A percentile compares a stretch with the other conserved stretches of the same genome.
Conservation (phyloP, 1,284 basidiomycete species). For the Ceratobasidium sp. region DNA sequence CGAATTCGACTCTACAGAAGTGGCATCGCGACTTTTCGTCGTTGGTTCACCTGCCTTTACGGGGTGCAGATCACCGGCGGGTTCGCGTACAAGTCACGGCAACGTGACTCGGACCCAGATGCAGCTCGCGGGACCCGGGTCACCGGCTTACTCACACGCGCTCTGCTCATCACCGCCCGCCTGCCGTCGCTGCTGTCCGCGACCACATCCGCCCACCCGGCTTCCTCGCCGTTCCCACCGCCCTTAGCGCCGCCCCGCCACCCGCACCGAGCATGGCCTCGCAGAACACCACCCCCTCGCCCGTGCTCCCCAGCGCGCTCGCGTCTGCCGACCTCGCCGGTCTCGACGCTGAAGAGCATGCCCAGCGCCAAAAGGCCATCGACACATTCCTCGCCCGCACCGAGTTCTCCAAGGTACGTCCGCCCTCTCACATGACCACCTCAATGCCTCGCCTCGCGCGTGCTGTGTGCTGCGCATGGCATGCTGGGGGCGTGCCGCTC, state of each 20-base stretch:
- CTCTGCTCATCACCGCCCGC: constrained; percentile 23
- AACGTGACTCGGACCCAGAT: too few species aligned
- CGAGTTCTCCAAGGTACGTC: constrained; percentile 78
- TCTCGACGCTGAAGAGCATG: constrained; percentile 60
- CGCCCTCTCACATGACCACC: constrained; percentile 53
- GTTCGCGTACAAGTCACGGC: not conserved
- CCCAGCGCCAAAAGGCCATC: constrained; percentile 72
- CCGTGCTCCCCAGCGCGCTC: constrained; percentile 21
- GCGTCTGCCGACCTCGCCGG: constrained; percentile 54
- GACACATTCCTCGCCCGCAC: constrained; percentile 80
- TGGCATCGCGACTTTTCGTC: too few species aligned
- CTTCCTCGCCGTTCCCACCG: not conserved
- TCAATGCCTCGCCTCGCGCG: constrained; percentile 59
- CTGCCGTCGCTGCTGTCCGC: not conserved
- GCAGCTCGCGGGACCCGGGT: not conserved
- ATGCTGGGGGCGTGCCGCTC: not conserved
- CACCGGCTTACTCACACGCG: constrained; percentile 11
- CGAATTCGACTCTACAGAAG: not conserved
- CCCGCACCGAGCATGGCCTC: constrained; percentile 19
- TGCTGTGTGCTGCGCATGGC: constrained; percentile 21
- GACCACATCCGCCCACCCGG: constrained; percentile 1
- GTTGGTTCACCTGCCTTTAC: too few species aligned
- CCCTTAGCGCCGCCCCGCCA: not conserved
- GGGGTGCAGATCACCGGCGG: too few species aligned
- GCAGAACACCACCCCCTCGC: constrained; percentile 42